Base-by-base conservation (phyloP, 164 flowering plant species). In the Stephania japonica region DNA sequence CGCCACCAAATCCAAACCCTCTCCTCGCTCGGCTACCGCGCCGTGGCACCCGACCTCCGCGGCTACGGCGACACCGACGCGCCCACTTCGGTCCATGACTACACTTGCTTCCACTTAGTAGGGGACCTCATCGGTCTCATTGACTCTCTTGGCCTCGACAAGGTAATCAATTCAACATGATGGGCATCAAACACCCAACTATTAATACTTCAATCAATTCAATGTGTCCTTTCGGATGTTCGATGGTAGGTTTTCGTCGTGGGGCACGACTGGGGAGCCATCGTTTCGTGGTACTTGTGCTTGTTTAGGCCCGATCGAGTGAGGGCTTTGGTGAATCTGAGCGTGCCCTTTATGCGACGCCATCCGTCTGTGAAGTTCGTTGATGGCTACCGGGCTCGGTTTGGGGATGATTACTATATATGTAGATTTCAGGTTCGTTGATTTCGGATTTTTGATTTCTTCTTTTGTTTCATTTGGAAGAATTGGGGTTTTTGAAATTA, bases 21-120 rank as follows among this genome's bases (percentile, higher is more conserved):
- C 78, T 80, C 87, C 70, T 85, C 86, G 65, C 85, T 85, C 10
- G 94, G 91, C 47, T 89, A 69, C 66, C 32, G 90, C 2, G 79
- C 83, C n/a, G 77, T 89, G 16, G 92, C 97, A 18, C 93, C 97
- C 8, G 97, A 89, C 75, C 84, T 91, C 42, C 88, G 97, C 12
- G 93, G 92, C 64, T 91, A 53, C 73, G 97, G 92, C 21, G 94
- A 86, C 82, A 79, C 92, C 44, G 92, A 88, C 73, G 90, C 87
- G 12, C 94, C 93, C 9, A 80, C 85, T 2, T 74, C 81, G 0
- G 6, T 76, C 26, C n/a, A 79, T 16, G 77, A 81, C 69, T 91
- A 89, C 84, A 78, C 89, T 24, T 78, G 67, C 7, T 41, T 84
- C 69, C 92, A 89, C 78, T 69, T 89, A 21, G 86, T 87, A 18